Conservation (phyloP, 331 rosid genomes). For the Quercus tomentella region DNA sequence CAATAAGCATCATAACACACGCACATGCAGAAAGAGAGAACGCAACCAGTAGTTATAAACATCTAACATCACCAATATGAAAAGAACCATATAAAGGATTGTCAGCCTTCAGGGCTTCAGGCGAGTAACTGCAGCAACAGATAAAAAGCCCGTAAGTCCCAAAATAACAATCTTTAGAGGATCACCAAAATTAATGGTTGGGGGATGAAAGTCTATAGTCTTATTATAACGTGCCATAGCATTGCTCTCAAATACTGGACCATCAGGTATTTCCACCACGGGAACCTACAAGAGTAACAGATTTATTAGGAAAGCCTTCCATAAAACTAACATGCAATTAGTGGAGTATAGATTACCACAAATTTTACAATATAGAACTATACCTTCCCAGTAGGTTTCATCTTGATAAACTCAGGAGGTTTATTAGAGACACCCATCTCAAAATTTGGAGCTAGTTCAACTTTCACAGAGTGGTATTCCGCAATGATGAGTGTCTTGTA, state of each 20-base stretch:
- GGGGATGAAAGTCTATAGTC: background rate
- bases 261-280: conserved; percentile 66
- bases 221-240: conserved; percentile 85
- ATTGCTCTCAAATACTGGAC: conserved; percentile 79
- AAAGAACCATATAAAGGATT: conserved; percentile 54
- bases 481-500: conserved; percentile 53
- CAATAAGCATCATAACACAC: background rate
- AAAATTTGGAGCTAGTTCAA: conserved; percentile 39
- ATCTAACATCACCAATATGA: conserved; percentile 43
- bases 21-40: background rate
- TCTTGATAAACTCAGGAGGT: conserved; percentile 61
- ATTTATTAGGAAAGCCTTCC: background rate
- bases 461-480: conserved; percentile 49
- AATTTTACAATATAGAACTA: background rate
- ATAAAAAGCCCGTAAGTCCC: background rate
- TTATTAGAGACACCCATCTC: conserved; percentile 78
- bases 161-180: background rate
- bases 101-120: conserved; percentile 30
- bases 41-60: background rate
- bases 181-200: background rate
- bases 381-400: conserved; percentile 88
- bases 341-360: background rate
- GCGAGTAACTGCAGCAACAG: conserved; percentile 52
- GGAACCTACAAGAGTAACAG: conserved; percentile 44
- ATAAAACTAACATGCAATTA: background rate